phyloP scores from a whole-genome alignment of 2,329 filamentous ascomycete genomes.

The Anthostomella pinea region DNA sequence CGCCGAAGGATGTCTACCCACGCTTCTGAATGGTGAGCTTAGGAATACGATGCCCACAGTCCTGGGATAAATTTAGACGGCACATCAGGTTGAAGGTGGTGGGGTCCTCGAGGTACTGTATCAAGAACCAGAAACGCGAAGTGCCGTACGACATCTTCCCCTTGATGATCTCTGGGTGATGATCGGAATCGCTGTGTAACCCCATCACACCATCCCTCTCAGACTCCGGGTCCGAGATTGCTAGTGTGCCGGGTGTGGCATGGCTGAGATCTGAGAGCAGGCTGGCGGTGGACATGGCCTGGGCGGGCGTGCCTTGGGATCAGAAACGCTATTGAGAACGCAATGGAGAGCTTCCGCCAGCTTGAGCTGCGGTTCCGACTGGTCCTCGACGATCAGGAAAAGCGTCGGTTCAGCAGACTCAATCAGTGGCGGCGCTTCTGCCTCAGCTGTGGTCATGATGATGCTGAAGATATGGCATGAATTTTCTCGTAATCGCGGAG shows the following conservation, averaged over 20 bases:
- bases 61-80: slow-evolving; percentile 29
- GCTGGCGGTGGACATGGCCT: neutral
- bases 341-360: too few relatives aligned
- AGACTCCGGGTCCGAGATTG: slow-evolving; percentile 1
- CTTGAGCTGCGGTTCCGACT: too few relatives aligned
- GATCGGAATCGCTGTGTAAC: neutral
- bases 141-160: slow-evolving; percentile 37
- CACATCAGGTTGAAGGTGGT: slow-evolving; percentile 40
- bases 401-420: too few relatives aligned
- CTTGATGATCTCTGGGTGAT: neutral
- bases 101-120: slow-evolving; percentile 33
- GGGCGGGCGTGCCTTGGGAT: neutral
- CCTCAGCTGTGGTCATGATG: slow-evolving; percentile 21
- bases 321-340: neutral
- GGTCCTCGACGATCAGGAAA: too few relatives aligned
- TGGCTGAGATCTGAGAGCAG: neutral
- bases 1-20: too few relatives aligned
- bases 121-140: slow-evolving; percentile 39
- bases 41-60: too few relatives aligned
- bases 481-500: slow-evolving; percentile 21
- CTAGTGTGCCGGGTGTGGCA: neutral
- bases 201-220: neutral
- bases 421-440: slow-evolving; percentile 1
- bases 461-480: slow-evolving; percentile 22
- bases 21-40: too few relatives aligned